Evolutionary conservation across 2,329 filamentous ascomycete genomes (phyloP).

Genomic region (Paraphaeosphaeria minitans): DNA sequence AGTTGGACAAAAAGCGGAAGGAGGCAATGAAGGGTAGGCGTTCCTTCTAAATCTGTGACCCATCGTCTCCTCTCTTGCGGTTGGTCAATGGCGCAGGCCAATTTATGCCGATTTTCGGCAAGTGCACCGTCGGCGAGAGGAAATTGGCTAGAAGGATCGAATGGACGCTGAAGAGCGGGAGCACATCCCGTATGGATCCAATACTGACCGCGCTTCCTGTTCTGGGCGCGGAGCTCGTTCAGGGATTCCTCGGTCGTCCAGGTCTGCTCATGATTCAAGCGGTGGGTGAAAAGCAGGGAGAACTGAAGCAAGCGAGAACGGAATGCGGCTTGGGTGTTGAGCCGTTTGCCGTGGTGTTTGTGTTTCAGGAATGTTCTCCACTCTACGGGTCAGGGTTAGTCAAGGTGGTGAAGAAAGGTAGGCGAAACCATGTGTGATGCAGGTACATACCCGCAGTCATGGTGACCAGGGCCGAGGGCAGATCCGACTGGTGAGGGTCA

Average conservation of each 20-base stretch:
- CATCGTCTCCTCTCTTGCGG: conserved; percentile 29
- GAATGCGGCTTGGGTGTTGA: conserved; percentile 51
- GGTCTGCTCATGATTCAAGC: conserved; percentile 45
- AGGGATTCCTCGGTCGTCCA: conserved; percentile 47
- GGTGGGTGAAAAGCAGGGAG: conserved; percentile 51
- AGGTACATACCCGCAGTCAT: conserved; percentile 39
- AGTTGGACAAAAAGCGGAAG: conserved; percentile 57
- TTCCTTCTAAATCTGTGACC: conserved; percentile 45
- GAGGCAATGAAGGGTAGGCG: conserved; percentile 47
- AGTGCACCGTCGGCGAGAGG: conserved; percentile 34
- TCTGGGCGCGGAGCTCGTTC: conserved; percentile 42
- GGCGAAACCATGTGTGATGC: background rate
- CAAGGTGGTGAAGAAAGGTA: background rate
- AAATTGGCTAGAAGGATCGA: conserved; percentile 35
- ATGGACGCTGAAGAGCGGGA: conserved; percentile 28
- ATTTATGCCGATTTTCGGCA: conserved; percentile 32
- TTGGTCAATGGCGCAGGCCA: conserved; percentile 33
- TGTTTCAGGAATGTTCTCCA: conserved; percentile 52
- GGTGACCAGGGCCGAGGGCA: conserved; percentile 38
- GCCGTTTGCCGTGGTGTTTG: conserved; percentile 42
- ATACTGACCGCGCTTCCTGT: conserved; percentile 39
- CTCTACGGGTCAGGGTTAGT: conserved; percentile 33
- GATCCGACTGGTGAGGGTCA: conserved; percentile 38
- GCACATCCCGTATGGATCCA: conserved; percentile 29
- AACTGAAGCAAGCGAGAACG: conserved; percentile 58